phyloP scores from a whole-genome alignment of 345 rosid genomes.

The Excoecaria cochinchinensis region DNA sequence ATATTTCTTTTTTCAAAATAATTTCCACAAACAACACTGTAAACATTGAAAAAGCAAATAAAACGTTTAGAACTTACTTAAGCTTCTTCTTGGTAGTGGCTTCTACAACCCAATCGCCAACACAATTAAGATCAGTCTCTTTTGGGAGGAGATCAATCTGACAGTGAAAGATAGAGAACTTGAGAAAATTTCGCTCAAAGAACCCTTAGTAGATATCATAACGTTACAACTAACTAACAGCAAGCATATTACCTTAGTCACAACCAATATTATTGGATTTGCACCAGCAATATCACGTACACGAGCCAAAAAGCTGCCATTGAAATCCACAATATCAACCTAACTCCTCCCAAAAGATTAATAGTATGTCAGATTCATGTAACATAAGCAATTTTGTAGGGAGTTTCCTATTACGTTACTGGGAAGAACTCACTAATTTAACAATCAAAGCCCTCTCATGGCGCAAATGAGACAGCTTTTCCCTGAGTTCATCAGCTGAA shows the following conservation, averaged over 20 bases:
- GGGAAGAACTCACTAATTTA: slow-evolving; percentile 55
- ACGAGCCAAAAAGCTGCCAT: slow-evolving; percentile 89
- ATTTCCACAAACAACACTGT: background rate
- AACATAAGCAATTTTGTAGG: too few species aligned
- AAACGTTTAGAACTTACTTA: slow-evolving; percentile 48
- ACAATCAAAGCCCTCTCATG: slow-evolving; percentile 74
- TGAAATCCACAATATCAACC: slow-evolving; percentile 97
- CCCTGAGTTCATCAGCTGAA: slow-evolving; percentile 76
- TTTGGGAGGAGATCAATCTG: slow-evolving; percentile 93
- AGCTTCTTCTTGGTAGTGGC: slow-evolving; percentile 77
- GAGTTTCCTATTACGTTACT: background rate
- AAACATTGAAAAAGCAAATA: background rate
- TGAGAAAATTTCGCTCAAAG: slow-evolving; percentile 7
- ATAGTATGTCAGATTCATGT: background rate
- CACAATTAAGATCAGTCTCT: slow-evolving; percentile 86
- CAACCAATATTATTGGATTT: slow-evolving; percentile 83
- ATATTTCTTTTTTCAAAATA: background rate
- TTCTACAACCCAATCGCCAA: slow-evolving; percentile 98
- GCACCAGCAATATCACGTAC: slow-evolving; percentile 90
- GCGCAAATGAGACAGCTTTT: slow-evolving; percentile 82
- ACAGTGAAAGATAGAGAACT: slow-evolving; percentile 17
- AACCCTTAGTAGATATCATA: background rate
- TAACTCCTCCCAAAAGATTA: slow-evolving; percentile 23
- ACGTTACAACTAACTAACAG: slow-evolving; percentile 5
- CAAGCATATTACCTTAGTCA: slow-evolving; percentile 64